Conservation (phyloP, 2,329 filamentous ascomycete species). For the Sporothrix dimorphospora region DNA sequence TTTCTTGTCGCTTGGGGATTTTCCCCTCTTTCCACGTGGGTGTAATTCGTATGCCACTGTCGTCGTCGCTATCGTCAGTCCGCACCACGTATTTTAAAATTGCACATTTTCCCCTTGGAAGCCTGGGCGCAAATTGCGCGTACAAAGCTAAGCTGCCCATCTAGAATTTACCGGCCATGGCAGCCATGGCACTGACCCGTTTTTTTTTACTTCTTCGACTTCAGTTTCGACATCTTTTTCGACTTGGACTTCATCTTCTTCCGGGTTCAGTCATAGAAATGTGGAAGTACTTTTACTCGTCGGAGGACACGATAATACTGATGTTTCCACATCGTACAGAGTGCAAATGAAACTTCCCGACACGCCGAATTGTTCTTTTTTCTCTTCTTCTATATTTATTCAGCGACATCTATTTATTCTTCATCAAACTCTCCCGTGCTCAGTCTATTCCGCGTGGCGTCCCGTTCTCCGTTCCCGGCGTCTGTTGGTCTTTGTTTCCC, state of each 20-base stretch:
- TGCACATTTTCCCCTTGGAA: slow-evolving; percentile 3
- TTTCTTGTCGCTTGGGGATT: background rate
- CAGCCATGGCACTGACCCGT: background rate
- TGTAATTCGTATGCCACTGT: background rate
- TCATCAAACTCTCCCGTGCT: background rate
- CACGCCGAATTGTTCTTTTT: background rate
- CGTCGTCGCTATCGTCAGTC: slow-evolving; percentile 7
- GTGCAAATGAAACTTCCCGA: background rate
- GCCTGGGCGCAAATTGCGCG: slow-evolving; percentile 7
- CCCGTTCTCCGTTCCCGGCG: background rate
- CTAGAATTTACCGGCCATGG: background rate
- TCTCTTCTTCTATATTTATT: background rate
- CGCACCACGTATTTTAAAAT: background rate
- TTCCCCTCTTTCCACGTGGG: background rate
- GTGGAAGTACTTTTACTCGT: background rate
- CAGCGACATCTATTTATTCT: background rate
- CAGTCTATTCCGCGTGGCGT: slow-evolving; percentile 14
- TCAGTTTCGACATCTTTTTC: background rate
- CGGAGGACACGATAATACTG: background rate
- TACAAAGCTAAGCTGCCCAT: background rate
- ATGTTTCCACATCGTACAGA: too few relatives aligned
- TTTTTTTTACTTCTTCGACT: background rate
- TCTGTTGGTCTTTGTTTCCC: background rate
- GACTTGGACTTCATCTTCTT: background rate
- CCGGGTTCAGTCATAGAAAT: background rate